phyloP scores from a whole-genome alignment of 345 rosid genomes.

The Arabis hirsuta region DNA sequence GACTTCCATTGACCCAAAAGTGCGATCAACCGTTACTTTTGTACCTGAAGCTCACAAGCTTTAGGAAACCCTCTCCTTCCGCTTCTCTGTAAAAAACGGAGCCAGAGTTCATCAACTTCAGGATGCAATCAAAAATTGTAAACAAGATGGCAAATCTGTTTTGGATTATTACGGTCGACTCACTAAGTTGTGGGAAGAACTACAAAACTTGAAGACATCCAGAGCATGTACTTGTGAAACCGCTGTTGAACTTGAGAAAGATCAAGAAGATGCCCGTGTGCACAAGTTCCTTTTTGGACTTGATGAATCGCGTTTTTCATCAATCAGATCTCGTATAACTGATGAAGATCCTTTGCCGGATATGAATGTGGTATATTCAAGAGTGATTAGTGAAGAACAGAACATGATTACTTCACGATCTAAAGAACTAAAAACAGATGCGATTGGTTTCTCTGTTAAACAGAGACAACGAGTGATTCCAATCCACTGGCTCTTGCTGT shows the following conservation, averaged over 20 bases:
- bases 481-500: not conserved
- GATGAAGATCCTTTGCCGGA: not conserved
- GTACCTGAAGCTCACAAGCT: not conserved
- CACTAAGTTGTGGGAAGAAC: too few species aligned
- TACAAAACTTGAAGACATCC: too few species aligned
- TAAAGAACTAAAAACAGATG: not conserved
- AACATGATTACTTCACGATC: too few species aligned
- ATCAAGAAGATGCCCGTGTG: not conserved
- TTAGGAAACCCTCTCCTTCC: not conserved
- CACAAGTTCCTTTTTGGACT: not conserved
- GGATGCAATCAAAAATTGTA: not conserved
- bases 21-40: not conserved
- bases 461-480: not conserved
- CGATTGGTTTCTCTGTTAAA: too few species aligned
- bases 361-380: not conserved
- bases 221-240: too few species aligned
- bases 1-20: not conserved
- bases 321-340: not conserved
- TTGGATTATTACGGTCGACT: too few species aligned
- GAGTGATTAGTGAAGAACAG: not conserved
- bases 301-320: not conserved
- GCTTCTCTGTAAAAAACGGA: not conserved
- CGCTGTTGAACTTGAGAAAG: not conserved
- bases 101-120: not conserved
- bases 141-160: not conserved